phyloP scores from a whole-genome alignment of 1,284 basidiomycete species.

The Tilletia setariae region DNA sequence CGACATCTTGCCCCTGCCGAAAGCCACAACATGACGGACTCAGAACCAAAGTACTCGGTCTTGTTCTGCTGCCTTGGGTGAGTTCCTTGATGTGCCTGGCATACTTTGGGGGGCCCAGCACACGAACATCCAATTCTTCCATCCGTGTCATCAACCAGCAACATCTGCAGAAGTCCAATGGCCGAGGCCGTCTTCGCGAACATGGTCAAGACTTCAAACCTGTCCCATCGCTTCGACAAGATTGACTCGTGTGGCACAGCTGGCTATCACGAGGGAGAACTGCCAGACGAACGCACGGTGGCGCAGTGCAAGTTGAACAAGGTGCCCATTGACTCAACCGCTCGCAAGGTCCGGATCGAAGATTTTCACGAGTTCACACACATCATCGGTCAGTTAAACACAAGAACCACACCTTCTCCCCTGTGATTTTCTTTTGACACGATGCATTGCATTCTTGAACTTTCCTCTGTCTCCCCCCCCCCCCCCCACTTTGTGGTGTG shows the following conservation, averaged over 20 bases:
- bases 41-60: neutral
- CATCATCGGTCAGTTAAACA: constrained; percentile 58
- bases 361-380: constrained; percentile 57
- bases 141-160: too few relatives aligned
- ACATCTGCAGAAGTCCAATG: constrained; percentile 26
- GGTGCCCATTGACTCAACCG: constrained; percentile 55
- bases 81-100: too few relatives aligned
- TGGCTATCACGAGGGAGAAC: constrained; percentile 46
- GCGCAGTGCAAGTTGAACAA: constrained; percentile 55
- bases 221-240: constrained; percentile 32
- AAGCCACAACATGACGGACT: neutral
- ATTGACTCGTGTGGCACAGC: constrained; percentile 50
- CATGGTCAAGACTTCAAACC: constrained; percentile 26
- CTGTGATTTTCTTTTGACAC: neutral
- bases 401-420: constrained; percentile 19
- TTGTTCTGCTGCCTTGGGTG: constrained; percentile 11
- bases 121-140: too few relatives aligned
- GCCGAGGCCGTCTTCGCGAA: constrained; percentile 45
- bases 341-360: constrained; percentile 50
- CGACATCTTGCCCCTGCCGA: neutral
- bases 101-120: too few relatives aligned
- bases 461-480: too few relatives aligned
- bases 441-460: too few relatives aligned
- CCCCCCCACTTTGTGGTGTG: neutral
- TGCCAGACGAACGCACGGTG: constrained; percentile 40